Evolutionary conservation across 805 yeast species (phyloP).

Genomic region (Metschnikowia shivogae): DNA sequence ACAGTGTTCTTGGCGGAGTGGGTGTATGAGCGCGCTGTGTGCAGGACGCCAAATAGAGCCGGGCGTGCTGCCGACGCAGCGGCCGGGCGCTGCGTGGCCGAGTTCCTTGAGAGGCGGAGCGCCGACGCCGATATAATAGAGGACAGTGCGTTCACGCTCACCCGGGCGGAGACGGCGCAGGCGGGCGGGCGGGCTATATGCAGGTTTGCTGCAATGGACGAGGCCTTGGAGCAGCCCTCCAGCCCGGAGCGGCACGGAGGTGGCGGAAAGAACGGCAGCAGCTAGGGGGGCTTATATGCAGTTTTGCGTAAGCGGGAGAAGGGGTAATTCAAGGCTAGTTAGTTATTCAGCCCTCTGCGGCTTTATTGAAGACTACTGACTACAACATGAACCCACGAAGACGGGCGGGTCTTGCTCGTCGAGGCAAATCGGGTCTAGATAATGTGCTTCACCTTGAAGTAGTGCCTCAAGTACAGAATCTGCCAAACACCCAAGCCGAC

Average conservation of each 20-base stretch:
- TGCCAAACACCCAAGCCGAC: slow-evolving; percentile 88
- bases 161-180: background rate
- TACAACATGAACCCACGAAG: background rate
- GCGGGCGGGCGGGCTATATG: background rate
- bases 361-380: background rate
- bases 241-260: too few relatives aligned
- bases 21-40: slow-evolving; percentile 4
- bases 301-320: too few relatives aligned
- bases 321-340: too few relatives aligned
- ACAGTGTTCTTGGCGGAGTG: slow-evolving; percentile 22
- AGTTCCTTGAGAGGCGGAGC: slow-evolving; percentile 6
- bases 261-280: too few relatives aligned
- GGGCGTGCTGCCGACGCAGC: too few relatives aligned
- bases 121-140: slow-evolving; percentile 14
- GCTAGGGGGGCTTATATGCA: too few relatives aligned
- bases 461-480: slow-evolving; percentile 83
- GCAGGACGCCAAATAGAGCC: background rate
- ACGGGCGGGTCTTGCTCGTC: background rate
- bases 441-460: slow-evolving; percentile 83
- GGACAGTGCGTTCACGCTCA: slow-evolving; percentile 9
- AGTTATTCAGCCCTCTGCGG: too few relatives aligned
- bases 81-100: background rate
- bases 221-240: background rate
- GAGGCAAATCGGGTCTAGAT: slow-evolving; percentile 31
- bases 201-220: slow-evolving; percentile 2